Percentiles rank a stretch among this genome's conserved stretches.
phyloP scores from a whole-genome alignment of 257 asterid species.

The Capsicum pubescens region DNA sequence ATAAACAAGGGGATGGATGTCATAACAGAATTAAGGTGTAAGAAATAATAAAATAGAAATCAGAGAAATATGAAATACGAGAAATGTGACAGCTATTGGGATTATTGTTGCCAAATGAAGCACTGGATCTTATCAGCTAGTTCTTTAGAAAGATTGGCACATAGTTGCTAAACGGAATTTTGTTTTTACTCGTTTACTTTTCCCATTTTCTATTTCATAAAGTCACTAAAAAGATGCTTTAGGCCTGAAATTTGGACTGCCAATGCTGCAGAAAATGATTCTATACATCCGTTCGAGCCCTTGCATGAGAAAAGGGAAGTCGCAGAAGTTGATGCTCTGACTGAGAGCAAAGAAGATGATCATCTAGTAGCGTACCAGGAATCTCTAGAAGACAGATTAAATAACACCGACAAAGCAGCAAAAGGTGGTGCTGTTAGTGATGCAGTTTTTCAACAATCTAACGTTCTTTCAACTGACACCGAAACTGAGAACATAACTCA shows the following conservation, averaged over 20 bases:
- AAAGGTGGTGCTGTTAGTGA: slow-evolving; percentile 19
- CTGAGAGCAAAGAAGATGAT: slow-evolving; percentile 31
- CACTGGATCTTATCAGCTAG: not conserved
- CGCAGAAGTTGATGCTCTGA: slow-evolving; percentile 26
- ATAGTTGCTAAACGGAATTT: not conserved
- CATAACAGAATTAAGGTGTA: no score
- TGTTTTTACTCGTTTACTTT: not conserved
- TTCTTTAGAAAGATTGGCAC: not conserved
- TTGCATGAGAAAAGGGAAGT: slow-evolving; percentile 31
- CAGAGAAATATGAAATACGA: no score
- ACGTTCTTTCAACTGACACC: not conserved
- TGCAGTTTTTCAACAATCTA: slow-evolving; percentile 10
- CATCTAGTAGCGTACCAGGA: slow-evolving; percentile 24
- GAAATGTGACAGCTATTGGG: not conserved
- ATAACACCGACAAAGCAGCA: not conserved
- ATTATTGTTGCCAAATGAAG: not conserved
- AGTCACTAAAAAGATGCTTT: not conserved
- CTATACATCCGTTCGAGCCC: slow-evolving; percentile 25
- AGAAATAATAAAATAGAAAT: no score
- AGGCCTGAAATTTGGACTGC: not conserved
- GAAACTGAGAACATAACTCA: slow-evolving; percentile 27
- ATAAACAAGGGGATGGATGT: no score
- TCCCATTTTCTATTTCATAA: not conserved
- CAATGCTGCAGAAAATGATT: slow-evolving; percentile 23
- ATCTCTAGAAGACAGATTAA: slow-evolving; percentile 27